Conservation (phyloP, 192 early-diverging fungal genomes). For the Umbelopsis sp. region DNA sequence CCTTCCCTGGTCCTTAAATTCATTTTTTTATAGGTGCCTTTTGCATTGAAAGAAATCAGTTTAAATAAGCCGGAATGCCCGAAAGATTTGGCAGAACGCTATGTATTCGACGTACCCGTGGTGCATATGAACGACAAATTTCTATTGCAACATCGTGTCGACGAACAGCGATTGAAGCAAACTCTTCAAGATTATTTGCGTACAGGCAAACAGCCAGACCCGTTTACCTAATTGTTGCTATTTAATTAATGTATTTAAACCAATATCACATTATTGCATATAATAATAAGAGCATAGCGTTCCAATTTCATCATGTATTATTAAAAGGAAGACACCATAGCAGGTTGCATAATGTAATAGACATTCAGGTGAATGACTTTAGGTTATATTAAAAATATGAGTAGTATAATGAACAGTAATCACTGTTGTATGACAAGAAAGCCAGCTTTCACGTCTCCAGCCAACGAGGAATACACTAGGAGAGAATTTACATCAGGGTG, state of each 20-base stretch:
- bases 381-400: too few relatives aligned
- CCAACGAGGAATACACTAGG: neutral
- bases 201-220: constrained; percentile 27
- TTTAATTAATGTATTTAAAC: neutral
- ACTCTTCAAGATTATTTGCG: constrained; percentile 31
- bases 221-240: neutral
- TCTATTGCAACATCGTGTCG: constrained; percentile 48
- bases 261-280: neutral
- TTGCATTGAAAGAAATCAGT: constrained; percentile 33
- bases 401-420: neutral
- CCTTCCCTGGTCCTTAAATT: neutral
- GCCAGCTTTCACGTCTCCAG: constrained; percentile 6
- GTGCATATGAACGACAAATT: constrained; percentile 51
- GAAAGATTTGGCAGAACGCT: constrained; percentile 45
- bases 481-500: constrained; percentile 23
- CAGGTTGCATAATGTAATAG: too few relatives aligned
- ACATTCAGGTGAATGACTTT: too few relatives aligned
- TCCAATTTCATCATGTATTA: too few relatives aligned
- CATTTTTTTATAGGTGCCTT: constrained; percentile 29
- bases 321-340: too few relatives aligned
- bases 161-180: constrained; percentile 44
- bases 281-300: neutral
- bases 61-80: constrained; percentile 42
- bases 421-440: constrained; percentile 2
- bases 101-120: constrained; percentile 61